A percentile compares a stretch with the other conserved stretches of the same genome.
Evolutionary conservation across 257 asterid species (phyloP).

Genomic region (Handroanthus guayacan): DNA sequence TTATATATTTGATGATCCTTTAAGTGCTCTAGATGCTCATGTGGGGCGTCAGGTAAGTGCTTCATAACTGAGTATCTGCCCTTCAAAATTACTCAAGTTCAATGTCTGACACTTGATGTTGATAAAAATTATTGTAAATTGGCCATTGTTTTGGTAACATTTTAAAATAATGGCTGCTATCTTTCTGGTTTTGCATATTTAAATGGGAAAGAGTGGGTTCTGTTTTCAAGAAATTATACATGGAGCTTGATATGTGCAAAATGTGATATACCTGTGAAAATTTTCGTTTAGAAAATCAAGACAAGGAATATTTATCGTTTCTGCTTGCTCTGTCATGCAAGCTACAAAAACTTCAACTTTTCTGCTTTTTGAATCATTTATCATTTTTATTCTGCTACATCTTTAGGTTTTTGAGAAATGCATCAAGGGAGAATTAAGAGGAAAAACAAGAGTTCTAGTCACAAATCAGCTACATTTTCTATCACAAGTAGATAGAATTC

Average conservation of each 20-base stretch:
- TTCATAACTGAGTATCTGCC: slow-evolving; percentile 15
- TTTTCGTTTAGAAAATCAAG: neutral
- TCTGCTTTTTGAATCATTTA: neutral
- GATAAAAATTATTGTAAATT: neutral
- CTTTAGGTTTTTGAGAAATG: slow-evolving; percentile 87
- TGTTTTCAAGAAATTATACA: neutral
- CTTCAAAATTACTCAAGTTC: slow-evolving; percentile 7
- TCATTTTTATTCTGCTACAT: slow-evolving; percentile 30
- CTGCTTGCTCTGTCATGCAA: slow-evolving; percentile 14
- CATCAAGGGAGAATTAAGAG: slow-evolving; percentile 85
- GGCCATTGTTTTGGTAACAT: neutral
- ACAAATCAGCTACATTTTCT: slow-evolving; percentile 97
- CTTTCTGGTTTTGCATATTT: slow-evolving; percentile 24
- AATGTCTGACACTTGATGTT: slow-evolving; percentile 7
- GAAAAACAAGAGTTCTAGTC: slow-evolving; percentile 92
- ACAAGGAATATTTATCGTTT: neutral
- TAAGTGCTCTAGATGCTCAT: slow-evolving; percentile 98
- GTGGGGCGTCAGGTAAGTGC: slow-evolving; percentile 90
- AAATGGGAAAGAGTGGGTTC: neutral
- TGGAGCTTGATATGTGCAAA: slow-evolving; percentile 8
- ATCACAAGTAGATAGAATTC: slow-evolving; percentile 91
- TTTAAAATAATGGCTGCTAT: slow-evolving; percentile 12
- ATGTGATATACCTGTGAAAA: slow-evolving; percentile 6
- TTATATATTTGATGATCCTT: slow-evolving; percentile 91
- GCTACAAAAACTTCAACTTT: slow-evolving; percentile 5